A percentile compares a stretch with the other conserved stretches of the same genome.
phyloP scores from a whole-genome alignment of 2,329 filamentous ascomycete genomes.

The Knufia petricola region DNA sequence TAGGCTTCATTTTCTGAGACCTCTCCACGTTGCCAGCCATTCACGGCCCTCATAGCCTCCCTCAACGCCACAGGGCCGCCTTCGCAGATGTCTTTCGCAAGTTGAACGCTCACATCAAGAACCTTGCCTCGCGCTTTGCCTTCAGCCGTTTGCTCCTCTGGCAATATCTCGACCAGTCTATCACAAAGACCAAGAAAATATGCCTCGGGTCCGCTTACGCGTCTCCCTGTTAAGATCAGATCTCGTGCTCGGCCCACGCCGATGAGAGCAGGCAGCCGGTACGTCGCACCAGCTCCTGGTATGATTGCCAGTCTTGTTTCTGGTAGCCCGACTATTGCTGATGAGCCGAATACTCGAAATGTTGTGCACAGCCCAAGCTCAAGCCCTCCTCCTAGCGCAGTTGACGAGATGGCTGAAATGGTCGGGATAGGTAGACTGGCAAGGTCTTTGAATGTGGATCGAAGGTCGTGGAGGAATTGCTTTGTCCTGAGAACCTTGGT shows the following conservation, averaged over 20 bases:
- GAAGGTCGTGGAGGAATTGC: conserved; percentile 67
- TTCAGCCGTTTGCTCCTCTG: conserved; percentile 43
- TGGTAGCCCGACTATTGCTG: conserved; percentile 69
- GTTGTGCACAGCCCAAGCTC: conserved; percentile 85
- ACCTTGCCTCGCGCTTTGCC: conserved; percentile 56
- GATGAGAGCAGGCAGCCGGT: conserved; percentile 72
- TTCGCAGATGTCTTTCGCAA: conserved; percentile 80
- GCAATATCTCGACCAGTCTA: conserved; percentile 70
- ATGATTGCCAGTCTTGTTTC: conserved; percentile 92
- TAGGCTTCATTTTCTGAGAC: conserved; percentile 82
- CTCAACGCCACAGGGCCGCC: conserved; percentile 76
- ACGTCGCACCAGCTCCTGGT: conserved; percentile 86
- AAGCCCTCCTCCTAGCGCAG: conserved; percentile 84
- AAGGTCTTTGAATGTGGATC: conserved; percentile 64
- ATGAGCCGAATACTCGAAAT: conserved; percentile 76
- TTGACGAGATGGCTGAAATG: conserved; percentile 74
- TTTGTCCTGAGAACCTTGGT: conserved; percentile 50
- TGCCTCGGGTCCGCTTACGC: conserved; percentile 72
- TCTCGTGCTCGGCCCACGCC: conserved; percentile 76
- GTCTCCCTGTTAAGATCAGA: conserved; percentile 79
- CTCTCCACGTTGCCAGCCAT: conserved; percentile 55
- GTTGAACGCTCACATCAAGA: conserved; percentile 62
- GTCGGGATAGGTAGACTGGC: conserved; percentile 75
- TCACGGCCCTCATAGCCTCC: conserved; percentile 69
- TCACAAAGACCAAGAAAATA: conserved; percentile 88